Base-by-base conservation (phyloP, 176 grass and related monocot genomes). In the Aegilops tauschii region DNA sequence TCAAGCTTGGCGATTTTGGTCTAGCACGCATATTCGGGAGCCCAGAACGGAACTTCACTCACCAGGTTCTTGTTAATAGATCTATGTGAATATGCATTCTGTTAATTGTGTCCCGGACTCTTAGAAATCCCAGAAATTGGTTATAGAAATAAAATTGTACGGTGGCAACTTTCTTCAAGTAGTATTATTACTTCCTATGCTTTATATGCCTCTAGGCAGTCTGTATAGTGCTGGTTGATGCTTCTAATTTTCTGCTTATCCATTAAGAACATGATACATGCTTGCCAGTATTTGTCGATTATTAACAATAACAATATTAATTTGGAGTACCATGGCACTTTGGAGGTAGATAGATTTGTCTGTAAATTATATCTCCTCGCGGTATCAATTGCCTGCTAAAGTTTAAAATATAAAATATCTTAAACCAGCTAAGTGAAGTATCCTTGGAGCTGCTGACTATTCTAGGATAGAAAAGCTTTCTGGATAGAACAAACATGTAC, bases 1-100 rank as follows among this genome's bases (percentile, higher is more conserved):
- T 99, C 69, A 99, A 96, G 84, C 97, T 99, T 90, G 97, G 67
- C 12, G 97, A 99, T 78, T 99, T 99, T 85, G 97, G 97, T 86
- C 83, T 99, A 54, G 97, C 97, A 12, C 97, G 97, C 40, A 88
- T 96, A 83, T 99, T 94, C 66, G 97, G 97, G 13, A 99, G 97
- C 72, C 97, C 97, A 61, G 92, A 94, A 77, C 91, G 93, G 45
- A 99, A 94, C 63, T 92, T 93, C 80, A 99, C 97, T 84, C 97
- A 99, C 47, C 97, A 99, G 93, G 97, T 99, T 88, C 44, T 77
- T 77, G 34, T 82, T 83, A 11, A 17, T 87, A 27, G 9, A 65
- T 58, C 81, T 85, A 20, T 71, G 16, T 78, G 4, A 44, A 17
- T 62, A 21, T 72, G 25, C 37, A 64, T 78, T 31, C 34, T 72